Evolutionary conservation across 805 yeast species (phyloP).

Genomic region (Pichia pseudocactophila): DNA sequence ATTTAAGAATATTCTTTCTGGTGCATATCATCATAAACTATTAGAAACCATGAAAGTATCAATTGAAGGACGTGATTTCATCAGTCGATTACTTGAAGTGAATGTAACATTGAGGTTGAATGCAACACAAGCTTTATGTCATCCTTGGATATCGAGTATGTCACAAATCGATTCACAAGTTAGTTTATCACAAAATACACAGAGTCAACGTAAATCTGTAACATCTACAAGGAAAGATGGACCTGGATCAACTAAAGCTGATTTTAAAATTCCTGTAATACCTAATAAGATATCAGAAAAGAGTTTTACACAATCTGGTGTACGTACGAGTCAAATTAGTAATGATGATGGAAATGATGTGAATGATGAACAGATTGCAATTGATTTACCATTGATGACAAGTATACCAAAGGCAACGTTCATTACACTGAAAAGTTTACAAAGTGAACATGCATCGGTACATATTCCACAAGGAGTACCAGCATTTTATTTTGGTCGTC

Average conservation of each 20-base stretch:
- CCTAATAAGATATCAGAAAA: neutral
- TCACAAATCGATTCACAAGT: conserved; percentile 29
- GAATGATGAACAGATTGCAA: neutral
- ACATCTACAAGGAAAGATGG: neutral
- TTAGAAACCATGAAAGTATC: conserved; percentile 55
- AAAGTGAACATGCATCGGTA: conserved; percentile 31
- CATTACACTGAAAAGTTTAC: conserved; percentile 42
- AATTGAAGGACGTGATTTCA: conserved; percentile 60
- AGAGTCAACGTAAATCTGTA: neutral
- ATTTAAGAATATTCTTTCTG: conserved; percentile 64
- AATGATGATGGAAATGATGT: neutral
- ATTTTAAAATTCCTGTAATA: conserved; percentile 11
- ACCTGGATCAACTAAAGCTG: neutral
- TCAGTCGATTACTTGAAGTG: conserved; percentile 61
- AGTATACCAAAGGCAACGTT: conserved; percentile 5
- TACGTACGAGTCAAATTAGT: neutral
- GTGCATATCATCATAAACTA: conserved; percentile 73
- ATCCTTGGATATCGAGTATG: conserved; percentile 63
- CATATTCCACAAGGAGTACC: conserved; percentile 59
- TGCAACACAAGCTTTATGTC: conserved; percentile 67
- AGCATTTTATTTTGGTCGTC: conserved; percentile 68
- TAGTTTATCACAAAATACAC: conserved; percentile 45
- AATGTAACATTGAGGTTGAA: conserved; percentile 66
- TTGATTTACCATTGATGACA: neutral
- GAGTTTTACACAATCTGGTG: neutral